phyloP scores from a whole-genome alignment of 495 filamentous ascomycete genomes.

The Achaetomiella virescens region DNA sequence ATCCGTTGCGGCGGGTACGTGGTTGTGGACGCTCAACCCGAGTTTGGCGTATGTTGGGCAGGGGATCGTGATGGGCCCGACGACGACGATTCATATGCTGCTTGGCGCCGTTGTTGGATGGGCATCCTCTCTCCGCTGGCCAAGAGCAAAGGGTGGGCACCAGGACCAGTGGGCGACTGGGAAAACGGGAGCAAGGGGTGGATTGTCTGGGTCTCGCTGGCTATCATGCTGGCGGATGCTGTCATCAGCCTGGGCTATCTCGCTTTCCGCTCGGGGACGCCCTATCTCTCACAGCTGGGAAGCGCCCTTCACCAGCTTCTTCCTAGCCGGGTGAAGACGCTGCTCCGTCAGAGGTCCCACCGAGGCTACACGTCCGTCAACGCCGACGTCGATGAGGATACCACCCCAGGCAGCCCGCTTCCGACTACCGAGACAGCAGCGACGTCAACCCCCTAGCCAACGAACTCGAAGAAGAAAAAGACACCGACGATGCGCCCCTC shows the following conservation, averaged over 20 bases:
- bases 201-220: slow-evolving; percentile 93
- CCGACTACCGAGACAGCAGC: slow-evolving; percentile 47
- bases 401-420: not conserved
- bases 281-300: slow-evolving; percentile 9
- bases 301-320: not conserved
- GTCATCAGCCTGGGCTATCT: slow-evolving; percentile 82
- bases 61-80: slow-evolving; percentile 83
- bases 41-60: slow-evolving; percentile 90
- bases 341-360: not conserved
- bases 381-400: slow-evolving; percentile 3
- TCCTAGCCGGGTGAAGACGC: not conserved
- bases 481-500: slow-evolving; percentile 65
- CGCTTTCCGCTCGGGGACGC: slow-evolving; percentile 44
- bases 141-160: slow-evolving; percentile 80
- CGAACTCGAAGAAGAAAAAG: slow-evolving; percentile 13
- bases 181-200: slow-evolving; percentile 87
- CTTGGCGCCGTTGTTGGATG: slow-evolving; percentile 86
- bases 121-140: slow-evolving; percentile 83
- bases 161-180: slow-evolving; percentile 81
- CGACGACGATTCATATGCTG: slow-evolving; percentile 93
- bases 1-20: slow-evolving; percentile 60
- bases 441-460: not conserved
- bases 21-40: slow-evolving; percentile 96
- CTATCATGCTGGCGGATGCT: slow-evolving; percentile 95
- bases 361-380: slow-evolving; percentile 7